Evolutionary conservation across 148 eudicot genomes (phyloP).

Genomic region (Persicaria maculosa): DNA sequence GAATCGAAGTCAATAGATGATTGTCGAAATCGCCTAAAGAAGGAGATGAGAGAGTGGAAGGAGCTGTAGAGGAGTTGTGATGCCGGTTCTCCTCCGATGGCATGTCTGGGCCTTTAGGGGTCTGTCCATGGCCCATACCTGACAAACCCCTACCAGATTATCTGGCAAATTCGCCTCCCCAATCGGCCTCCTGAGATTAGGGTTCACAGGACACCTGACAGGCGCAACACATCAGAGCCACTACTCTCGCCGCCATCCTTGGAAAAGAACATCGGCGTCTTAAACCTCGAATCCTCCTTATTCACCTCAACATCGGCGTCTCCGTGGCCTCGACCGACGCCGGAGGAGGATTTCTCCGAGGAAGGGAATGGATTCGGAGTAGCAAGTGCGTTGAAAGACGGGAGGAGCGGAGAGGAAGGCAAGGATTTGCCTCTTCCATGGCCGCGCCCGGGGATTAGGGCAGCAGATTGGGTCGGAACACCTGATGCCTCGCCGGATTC

Average conservation of each 20-base stretch:
- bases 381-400: conserved; percentile 31
- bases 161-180: conserved; percentile 27
- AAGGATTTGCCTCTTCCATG: conserved; percentile 50
- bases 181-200: conserved; percentile 15
- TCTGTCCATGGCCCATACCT: conserved; percentile 57
- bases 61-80: too few relatives aligned
- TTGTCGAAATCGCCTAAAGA: too few relatives aligned
- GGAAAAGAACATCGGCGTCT: conserved; percentile 28
- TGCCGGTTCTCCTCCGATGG: conserved; percentile 41
- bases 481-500: conserved; percentile 15
- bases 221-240: conserved; percentile 9
- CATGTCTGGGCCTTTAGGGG: conserved; percentile 8
- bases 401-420: conserved; percentile 27
- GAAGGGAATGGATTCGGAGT: conserved; percentile 9
- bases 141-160: conserved; percentile 21
- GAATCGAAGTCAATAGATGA: too few relatives aligned
- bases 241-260: conserved; percentile 22
- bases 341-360: neutral
- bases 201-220: conserved; percentile 12
- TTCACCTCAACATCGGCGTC: neutral
- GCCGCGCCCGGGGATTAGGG: conserved; percentile 32
- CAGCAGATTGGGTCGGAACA: conserved; percentile 1
- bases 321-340: conserved; percentile 39
- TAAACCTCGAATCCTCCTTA: conserved; percentile 19
- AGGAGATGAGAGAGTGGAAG: too few relatives aligned